Conservation (phyloP, 768 basidiomycete species). For the Panaeolus papilionaceus region DNA sequence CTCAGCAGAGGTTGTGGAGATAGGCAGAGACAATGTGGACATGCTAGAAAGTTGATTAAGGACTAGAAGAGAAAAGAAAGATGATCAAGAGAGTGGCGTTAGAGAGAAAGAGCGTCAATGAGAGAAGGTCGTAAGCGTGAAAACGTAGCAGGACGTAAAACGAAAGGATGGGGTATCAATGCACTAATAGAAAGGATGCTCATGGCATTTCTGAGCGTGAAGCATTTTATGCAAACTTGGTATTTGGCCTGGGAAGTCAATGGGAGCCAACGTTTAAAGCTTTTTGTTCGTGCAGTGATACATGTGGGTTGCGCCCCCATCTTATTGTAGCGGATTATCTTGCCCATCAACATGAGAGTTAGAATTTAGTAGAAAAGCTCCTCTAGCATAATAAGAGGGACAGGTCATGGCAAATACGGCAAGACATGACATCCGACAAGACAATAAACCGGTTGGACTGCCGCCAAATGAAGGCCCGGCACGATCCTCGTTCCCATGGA, state of each 20-base stretch:
- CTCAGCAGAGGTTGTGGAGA: not conserved
- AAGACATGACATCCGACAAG: not conserved
- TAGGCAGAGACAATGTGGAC: constrained; percentile 1
- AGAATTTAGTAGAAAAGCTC: not conserved
- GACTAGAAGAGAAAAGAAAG: not conserved
- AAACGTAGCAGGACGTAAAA: constrained; percentile 6
- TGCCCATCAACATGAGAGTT: not conserved
- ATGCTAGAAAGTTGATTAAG: not conserved
- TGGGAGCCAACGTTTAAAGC: not conserved
- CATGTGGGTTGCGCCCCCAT: not conserved
- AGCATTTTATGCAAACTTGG: not conserved
- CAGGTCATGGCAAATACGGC: constrained; percentile 1
- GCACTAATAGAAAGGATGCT: not conserved
- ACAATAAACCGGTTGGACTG: not conserved
- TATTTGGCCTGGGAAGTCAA: constrained; percentile 3
- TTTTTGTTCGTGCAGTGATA: not conserved
- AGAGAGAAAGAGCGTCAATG: not conserved
- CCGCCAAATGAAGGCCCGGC: not conserved
- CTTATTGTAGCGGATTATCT: constrained; percentile 3
- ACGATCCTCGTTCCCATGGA: not conserved
- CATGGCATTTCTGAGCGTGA: not conserved
- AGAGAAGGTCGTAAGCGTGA: constrained; percentile 4
- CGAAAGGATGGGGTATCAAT: not conserved
- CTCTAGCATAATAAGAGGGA: not conserved
- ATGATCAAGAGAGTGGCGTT: not conserved